Evolutionary conservation across 225 moss, liverwort and hornwort genomes (phyloP).

Genomic region (Climacium dendroides): DNA sequence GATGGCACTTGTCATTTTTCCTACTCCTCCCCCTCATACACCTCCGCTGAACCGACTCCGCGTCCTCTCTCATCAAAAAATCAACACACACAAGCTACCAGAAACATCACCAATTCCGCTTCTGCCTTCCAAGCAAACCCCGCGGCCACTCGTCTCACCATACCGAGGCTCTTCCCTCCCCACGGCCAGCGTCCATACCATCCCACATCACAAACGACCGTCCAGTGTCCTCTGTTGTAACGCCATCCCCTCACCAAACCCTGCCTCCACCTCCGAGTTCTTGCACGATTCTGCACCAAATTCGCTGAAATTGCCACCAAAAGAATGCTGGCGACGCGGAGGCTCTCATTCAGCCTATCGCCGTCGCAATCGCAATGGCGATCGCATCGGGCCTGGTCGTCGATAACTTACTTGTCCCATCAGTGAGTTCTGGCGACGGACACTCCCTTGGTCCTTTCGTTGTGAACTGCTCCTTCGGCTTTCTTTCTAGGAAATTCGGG

Average conservation of each 20-base stretch:
- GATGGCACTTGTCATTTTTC: conserved; percentile 18
- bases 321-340: neutral
- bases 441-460: neutral
- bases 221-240: neutral
- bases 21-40: neutral
- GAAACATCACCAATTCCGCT: conserved; percentile 2
- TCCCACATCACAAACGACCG: neutral
- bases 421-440: neutral
- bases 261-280: neutral
- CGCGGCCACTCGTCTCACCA: neutral
- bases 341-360: neutral
- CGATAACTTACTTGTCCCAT: no score
- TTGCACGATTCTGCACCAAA: neutral
- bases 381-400: neutral
- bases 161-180: neutral
- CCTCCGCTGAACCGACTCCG: neutral
- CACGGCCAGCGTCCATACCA: neutral
- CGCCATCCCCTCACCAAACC: neutral
- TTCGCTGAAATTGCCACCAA: neutral
- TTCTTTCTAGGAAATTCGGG: neutral
- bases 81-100: neutral
- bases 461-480: neutral
- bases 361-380: neutral
- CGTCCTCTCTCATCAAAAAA: neutral
- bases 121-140: neutral